Conservation (phyloP, 2,329 filamentous ascomycete genomes). For the Arthroderma uncinatum region DNA sequence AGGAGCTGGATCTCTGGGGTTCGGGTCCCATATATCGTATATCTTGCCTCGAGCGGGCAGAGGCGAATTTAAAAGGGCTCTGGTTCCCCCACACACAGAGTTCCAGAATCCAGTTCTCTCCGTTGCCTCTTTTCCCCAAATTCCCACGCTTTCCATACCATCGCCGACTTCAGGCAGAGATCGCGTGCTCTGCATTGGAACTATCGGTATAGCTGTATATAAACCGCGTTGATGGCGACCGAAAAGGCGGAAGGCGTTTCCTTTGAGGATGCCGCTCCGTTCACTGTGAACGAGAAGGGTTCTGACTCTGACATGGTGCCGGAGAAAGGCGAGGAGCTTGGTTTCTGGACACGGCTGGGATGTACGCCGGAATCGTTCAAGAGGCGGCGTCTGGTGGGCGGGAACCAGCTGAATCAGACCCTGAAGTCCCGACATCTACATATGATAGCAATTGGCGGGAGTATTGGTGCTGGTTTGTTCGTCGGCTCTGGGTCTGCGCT, state of each 20-base stretch:
- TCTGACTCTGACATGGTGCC: neutral
- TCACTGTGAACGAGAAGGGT: neutral
- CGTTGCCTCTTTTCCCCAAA: neutral
- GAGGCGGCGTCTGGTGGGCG: slow-evolving; percentile 19
- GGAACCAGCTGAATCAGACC: slow-evolving; percentile 21
- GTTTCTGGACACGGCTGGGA: slow-evolving; percentile 31
- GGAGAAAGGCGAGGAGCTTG: slow-evolving; percentile 9
- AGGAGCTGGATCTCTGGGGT: neutral
- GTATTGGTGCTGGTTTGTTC: slow-evolving; percentile 28
- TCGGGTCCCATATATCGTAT: neutral
- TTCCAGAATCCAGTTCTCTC: neutral
- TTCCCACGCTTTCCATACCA: no score
- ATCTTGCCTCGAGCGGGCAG: neutral
- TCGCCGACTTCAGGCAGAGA: no score
- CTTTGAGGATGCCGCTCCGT: neutral
- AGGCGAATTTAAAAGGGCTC: slow-evolving; percentile 4
- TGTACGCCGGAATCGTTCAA: slow-evolving; percentile 31
- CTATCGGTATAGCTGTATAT: no score
- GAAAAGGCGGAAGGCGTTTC: neutral
- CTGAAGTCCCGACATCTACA: slow-evolving; percentile 29
- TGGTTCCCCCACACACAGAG: neutral
- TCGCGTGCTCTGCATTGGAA: no score
- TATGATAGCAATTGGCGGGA: slow-evolving; percentile 30
- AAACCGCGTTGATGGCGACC: neutral
- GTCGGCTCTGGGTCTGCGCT: slow-evolving; percentile 32